A percentile compares a stretch with the other conserved stretches of the same genome.
phyloP scores from a whole-genome alignment of 176 grass and related monocot genomes.

The Olyra latifolia region DNA sequence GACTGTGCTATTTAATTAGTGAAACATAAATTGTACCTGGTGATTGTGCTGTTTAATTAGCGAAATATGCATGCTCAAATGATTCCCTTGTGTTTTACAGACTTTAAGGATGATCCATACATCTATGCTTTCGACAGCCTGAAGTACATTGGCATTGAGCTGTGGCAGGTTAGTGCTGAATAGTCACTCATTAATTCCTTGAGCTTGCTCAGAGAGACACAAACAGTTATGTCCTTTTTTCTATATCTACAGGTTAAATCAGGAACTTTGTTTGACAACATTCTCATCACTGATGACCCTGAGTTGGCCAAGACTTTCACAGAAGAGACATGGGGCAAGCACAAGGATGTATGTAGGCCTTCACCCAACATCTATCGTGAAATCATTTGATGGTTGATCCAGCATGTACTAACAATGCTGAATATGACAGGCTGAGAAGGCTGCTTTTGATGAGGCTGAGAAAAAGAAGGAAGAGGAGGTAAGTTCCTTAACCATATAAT shows the following conservation, averaged over 20 bases:
- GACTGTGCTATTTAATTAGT: background rate
- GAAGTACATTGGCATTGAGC: constrained; percentile 95
- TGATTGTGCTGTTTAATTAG: background rate
- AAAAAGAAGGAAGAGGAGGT: constrained; percentile 91
- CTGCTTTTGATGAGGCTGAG: constrained; percentile 89
- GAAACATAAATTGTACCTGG: background rate
- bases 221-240: background rate
- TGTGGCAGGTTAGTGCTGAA: constrained; percentile 69
- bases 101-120: constrained; percentile 88
- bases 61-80: background rate
- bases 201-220: background rate
- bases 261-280: constrained; percentile 86
- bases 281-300: constrained; percentile 78
- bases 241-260: constrained; percentile 73
- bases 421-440: constrained; percentile 75
- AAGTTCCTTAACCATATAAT: constrained; percentile 20
- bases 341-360: constrained; percentile 63
- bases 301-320: constrained; percentile 75
- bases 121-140: constrained; percentile 78
- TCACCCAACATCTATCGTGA: background rate
- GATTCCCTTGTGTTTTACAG: constrained; percentile 39
- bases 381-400: background rate
- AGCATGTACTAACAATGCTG: background rate
- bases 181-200: background rate
- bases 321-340: constrained; percentile 83